A percentile compares a stretch with the other conserved stretches of the same genome.
These are phyloP conservation scores for Rhizoctonia solani DNA, from an alignment of 1,284 basidiomycete genomes.

Conservation along the genomic window DNA sequence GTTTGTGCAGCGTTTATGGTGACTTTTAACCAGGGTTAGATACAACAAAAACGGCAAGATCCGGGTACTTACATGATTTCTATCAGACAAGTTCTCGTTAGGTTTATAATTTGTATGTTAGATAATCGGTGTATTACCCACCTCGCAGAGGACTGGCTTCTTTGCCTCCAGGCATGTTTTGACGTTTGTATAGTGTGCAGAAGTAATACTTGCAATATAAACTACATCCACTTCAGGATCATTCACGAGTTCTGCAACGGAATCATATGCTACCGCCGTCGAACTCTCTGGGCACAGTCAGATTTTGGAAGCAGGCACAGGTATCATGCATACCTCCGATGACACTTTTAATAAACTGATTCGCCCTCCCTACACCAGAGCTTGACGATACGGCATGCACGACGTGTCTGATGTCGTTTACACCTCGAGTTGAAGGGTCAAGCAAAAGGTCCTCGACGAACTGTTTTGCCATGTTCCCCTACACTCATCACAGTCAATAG, in stretches of 20 bases:
- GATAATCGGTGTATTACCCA: slow-evolving; percentile 2
- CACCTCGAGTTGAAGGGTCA: slow-evolving; percentile 43
- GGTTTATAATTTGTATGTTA: background rate
- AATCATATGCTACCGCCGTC: slow-evolving; percentile 46
- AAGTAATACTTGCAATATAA: slow-evolving; percentile 54
- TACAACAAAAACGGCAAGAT: background rate
- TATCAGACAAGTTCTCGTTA: background rate
- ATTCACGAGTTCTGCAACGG: slow-evolving; percentile 52
- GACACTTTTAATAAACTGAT: slow-evolving; percentile 49
- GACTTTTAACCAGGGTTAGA: slow-evolving; percentile 39
- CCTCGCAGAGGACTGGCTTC: slow-evolving; percentile 53
- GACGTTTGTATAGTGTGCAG: slow-evolving; percentile 52
- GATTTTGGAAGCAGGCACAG: background rate
- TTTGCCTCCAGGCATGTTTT: slow-evolving; percentile 50
- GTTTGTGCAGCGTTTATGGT: slow-evolving; percentile 53
- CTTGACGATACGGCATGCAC: slow-evolving; percentile 54
- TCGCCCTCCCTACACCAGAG: slow-evolving; percentile 47
- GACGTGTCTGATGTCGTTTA: slow-evolving; percentile 51
- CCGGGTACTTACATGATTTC: slow-evolving; percentile 41
- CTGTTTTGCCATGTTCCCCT: slow-evolving; percentile 39
- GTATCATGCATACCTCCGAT: slow-evolving; percentile 41
- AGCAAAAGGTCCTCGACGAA: slow-evolving; percentile 41
- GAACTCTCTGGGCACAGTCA: background rate
- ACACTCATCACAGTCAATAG: background rate
- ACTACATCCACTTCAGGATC: slow-evolving; percentile 51